Evolutionary conservation across 441 rosid genomes (phyloP).

Genomic region (Omphalea diandra): DNA sequence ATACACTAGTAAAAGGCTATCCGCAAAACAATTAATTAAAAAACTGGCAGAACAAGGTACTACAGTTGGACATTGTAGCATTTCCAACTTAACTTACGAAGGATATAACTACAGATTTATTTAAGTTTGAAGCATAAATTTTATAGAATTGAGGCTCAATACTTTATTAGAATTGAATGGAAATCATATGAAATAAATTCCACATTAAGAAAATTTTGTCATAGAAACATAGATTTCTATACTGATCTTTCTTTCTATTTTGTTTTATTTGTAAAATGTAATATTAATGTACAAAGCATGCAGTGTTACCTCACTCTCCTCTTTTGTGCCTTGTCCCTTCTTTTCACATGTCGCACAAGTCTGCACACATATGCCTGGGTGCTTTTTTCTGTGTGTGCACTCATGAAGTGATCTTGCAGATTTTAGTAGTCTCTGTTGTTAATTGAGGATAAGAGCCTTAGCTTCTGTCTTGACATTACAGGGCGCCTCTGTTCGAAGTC

Average conservation of each 20-base stretch:
- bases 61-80: background rate
- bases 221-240: background rate
- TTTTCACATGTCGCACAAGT: background rate
- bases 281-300: background rate
- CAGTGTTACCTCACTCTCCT: background rate
- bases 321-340: background rate
- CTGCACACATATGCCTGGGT: background rate
- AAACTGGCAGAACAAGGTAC: no score
- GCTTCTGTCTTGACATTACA: conserved; percentile 23
- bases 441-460: background rate
- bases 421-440: background rate
- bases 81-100: background rate
- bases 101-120: background rate
- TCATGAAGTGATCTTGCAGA: background rate
- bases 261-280: background rate
- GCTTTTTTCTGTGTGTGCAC: background rate
- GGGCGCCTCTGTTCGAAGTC: conserved; percentile 93
- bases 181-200: background rate
- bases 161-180: background rate
- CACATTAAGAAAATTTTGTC: background rate
- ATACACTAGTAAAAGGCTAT: no score
- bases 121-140: background rate
- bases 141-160: background rate
- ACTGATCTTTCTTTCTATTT: background rate
- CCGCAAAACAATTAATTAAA: no score